Evolutionary conservation across 805 yeast species (phyloP).

Genomic region (Saccharomycopsis lassenensis): DNA sequence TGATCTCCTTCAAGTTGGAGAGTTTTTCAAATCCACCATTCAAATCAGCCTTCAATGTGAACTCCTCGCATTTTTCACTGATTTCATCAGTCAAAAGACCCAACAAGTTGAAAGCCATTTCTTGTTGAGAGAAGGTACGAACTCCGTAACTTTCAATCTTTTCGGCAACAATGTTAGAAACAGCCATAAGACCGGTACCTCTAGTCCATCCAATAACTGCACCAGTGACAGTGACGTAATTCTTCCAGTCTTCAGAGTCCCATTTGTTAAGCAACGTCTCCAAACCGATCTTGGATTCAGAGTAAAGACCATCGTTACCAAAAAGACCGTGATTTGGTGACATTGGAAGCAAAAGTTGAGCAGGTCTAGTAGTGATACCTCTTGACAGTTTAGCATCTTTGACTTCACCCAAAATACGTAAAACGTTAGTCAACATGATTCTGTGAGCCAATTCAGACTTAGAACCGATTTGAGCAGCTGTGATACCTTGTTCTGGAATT

Average conservation of each 20-base stretch:
- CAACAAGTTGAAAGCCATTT: constrained; percentile 96
- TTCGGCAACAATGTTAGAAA: constrained; percentile 93
- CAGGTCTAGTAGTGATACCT: constrained; percentile 90
- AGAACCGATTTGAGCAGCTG: constrained; percentile 85
- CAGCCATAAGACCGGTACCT: constrained; percentile 99
- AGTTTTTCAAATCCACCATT: constrained; percentile 97
- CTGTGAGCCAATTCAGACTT: constrained; percentile 97
- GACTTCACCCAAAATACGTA: constrained; percentile 85
- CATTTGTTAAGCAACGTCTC: constrained; percentile 98
- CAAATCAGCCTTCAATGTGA: constrained; percentile 95
- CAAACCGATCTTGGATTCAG: constrained; percentile 90
- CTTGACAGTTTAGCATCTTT: constrained; percentile 70
- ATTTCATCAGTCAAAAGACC: constrained; percentile 88
- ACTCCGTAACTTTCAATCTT: constrained; percentile 94
- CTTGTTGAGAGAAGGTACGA: constrained; percentile 96
- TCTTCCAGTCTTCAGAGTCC: constrained; percentile 95
- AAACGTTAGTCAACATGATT: constrained; percentile 91
- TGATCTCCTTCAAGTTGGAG: constrained; percentile 82
- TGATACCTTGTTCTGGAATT: constrained; percentile 97
- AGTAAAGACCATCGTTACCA: constrained; percentile 96
- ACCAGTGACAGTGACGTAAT: constrained; percentile 93
- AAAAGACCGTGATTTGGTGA: constrained; percentile 99
- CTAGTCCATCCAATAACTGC: constrained; percentile 99
- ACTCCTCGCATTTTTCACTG: constrained; percentile 77
- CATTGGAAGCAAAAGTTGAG: constrained; percentile 91